A percentile compares a stretch with the other conserved stretches of the same genome.
phyloP scores from a whole-genome alignment of 208 protist genomes.

The Leishmania braziliensis region DNA sequence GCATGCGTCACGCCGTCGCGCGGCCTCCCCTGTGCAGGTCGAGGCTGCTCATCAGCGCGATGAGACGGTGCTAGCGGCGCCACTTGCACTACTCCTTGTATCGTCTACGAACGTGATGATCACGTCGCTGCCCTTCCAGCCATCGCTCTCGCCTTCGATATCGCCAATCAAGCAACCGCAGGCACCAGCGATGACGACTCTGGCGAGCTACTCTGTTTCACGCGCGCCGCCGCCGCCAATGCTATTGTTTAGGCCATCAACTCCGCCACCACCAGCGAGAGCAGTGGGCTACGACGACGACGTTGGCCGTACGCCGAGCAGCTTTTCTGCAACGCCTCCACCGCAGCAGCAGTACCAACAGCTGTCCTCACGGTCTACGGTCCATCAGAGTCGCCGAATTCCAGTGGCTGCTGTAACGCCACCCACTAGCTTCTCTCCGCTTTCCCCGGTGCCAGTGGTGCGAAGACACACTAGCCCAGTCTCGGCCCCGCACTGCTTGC shows the following conservation, averaged over 20 bases:
- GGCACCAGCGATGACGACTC: not conserved
- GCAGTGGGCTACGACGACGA: not conserved
- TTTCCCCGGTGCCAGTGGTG: not conserved
- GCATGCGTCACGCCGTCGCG: not conserved
- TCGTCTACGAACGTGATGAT: conserved; percentile 13
- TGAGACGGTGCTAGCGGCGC: not conserved
- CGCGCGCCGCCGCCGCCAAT: not conserved
- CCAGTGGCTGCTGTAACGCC: not conserved
- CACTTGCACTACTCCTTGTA: conserved; percentile 7
- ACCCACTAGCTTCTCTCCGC: not conserved
- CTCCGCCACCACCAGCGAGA: not conserved
- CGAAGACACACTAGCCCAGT: not conserved
- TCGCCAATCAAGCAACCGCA: conserved; percentile 1
- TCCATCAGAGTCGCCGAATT: conserved; percentile 1
- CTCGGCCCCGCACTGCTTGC: not conserved
- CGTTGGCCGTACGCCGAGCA: not conserved
- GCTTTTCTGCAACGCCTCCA: not conserved
- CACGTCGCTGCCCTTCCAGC: not conserved
- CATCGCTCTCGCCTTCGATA: not conserved
- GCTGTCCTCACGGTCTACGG: not conserved
- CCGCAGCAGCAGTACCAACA: not conserved
- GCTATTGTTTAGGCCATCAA: not conserved
- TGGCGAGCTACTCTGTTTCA: not conserved
- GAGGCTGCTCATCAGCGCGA: not conserved
- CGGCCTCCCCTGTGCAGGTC: not conserved